phyloP scores from a whole-genome alignment of 2,329 filamentous ascomycete genomes.

The Tolypocladium amazonense region DNA sequence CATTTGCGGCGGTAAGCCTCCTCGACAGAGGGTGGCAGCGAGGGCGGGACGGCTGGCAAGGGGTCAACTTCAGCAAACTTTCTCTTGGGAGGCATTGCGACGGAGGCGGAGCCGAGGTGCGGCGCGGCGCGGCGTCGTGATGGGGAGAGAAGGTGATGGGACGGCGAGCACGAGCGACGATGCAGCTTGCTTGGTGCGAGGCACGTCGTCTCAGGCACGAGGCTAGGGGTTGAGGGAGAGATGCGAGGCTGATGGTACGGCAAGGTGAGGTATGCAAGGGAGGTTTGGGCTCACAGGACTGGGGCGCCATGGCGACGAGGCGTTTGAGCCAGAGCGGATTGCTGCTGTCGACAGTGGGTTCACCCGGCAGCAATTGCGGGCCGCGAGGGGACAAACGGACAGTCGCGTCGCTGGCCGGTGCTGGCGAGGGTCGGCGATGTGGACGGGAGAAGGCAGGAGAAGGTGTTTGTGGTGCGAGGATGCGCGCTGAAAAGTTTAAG shows the following conservation, averaged over 20 bases:
- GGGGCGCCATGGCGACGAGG: slow-evolving; percentile 14
- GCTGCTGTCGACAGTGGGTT: background rate
- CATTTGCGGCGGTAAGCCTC: slow-evolving; percentile 95
- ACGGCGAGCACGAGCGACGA: background rate
- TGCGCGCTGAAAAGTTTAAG: background rate
- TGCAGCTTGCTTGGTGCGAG: background rate
- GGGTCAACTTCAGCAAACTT: slow-evolving; percentile 26
- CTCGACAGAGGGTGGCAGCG: slow-evolving; percentile 80
- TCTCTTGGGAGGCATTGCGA: slow-evolving; percentile 24
- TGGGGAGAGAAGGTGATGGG: background rate
- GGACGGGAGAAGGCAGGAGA: background rate
- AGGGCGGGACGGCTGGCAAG: slow-evolving; percentile 39
- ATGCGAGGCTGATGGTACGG: background rate
- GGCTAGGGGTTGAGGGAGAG: background rate
- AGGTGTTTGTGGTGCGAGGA: background rate
- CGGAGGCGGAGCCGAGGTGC: background rate
- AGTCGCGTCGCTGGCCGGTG: background rate
- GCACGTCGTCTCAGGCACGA: background rate
- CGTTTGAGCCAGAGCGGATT: background rate
- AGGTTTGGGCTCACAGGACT: slow-evolving; percentile 13
- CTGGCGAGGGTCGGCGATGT: background rate
- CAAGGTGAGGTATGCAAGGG: slow-evolving; percentile 4
- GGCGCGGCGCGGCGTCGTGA: background rate
- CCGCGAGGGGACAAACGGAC: background rate
- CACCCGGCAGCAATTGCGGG: background rate